Percentiles rank a stretch among this genome's conserved stretches.
These are phyloP conservation scores for Fraxinus latifolia DNA, from an alignment of 305 asterid genomes.

Conservation along the genomic window DNA sequence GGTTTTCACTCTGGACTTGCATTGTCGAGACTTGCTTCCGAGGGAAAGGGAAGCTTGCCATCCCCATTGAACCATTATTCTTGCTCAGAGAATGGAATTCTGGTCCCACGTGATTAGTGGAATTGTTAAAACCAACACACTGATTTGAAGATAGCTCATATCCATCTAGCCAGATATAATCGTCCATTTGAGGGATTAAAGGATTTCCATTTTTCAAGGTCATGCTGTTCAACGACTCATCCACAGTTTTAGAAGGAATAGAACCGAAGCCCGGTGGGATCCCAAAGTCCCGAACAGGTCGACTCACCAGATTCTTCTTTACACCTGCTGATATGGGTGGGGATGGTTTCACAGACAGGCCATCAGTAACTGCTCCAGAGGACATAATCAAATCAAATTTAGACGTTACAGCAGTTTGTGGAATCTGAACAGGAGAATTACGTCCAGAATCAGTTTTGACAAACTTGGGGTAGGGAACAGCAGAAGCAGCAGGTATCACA, in stretches of 20 bases:
- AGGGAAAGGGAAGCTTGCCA: constrained; percentile 69
- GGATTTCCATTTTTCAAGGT: constrained; percentile 45
- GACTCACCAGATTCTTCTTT: constrained; percentile 85
- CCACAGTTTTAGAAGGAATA: constrained; percentile 57
- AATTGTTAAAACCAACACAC: constrained; percentile 45
- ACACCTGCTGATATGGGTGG: constrained; percentile 41
- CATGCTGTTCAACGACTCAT: constrained; percentile 46
- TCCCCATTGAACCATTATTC: constrained; percentile 45
- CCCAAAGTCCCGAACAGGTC: constrained; percentile 76
- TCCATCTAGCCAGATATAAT: constrained; percentile 88
- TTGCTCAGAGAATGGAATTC: constrained; percentile 38
- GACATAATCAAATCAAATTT: constrained; percentile 49
- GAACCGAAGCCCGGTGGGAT: constrained; percentile 96
- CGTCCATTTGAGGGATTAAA: constrained; percentile 50
- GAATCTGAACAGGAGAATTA: constrained; percentile 36
- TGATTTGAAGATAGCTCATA: constrained; percentile 52
- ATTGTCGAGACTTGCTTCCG: constrained; percentile 58
- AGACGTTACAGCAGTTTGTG: constrained; percentile 45
- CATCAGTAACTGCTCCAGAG: constrained; percentile 40
- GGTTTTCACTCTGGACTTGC: constrained; percentile 55
- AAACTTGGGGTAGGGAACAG: constrained; percentile 50
- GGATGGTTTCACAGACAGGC: constrained; percentile 40
- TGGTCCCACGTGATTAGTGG: constrained; percentile 47
- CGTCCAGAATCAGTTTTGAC: constrained; percentile 34
- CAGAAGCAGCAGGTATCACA: constrained; percentile 37